Conservation (phyloP, 2,329 filamentous ascomycete species). For the Paraconiothyrium brasiliense region DNA sequence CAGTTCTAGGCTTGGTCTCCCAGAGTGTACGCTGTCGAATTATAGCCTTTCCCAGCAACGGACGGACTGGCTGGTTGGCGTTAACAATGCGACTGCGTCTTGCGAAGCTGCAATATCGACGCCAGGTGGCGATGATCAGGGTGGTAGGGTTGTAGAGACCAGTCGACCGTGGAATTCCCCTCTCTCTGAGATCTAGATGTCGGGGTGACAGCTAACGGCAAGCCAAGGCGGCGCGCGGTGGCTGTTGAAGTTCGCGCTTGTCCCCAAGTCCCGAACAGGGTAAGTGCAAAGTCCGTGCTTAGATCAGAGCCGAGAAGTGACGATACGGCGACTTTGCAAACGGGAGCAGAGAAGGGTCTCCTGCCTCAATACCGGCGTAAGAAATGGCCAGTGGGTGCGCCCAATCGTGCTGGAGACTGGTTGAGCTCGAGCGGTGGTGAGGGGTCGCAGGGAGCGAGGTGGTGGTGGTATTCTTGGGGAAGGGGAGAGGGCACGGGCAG, state of each 20-base stretch:
- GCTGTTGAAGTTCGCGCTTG: slow-evolving; percentile 1
- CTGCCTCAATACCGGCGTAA: not conserved
- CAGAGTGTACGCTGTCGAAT: not conserved
- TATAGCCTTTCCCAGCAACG: not conserved
- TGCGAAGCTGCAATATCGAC: not conserved
- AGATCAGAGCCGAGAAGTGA: slow-evolving; percentile 11
- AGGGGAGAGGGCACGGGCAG: slow-evolving; percentile 32
- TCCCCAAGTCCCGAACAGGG: not conserved
- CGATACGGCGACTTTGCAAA: slow-evolving; percentile 2
- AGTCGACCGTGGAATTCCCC: not conserved
- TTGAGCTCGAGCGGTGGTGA: not conserved
- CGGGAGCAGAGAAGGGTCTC: slow-evolving; percentile 4
- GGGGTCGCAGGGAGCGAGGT: slow-evolving; percentile 27
- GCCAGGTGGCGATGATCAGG: not conserved
- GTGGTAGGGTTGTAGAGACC: not conserved
- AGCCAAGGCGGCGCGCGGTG: not conserved
- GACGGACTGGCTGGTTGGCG: not conserved
- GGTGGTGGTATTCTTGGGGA: slow-evolving; percentile 40
- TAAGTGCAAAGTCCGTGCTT: slow-evolving; percentile 8
- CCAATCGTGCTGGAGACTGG: slow-evolving; percentile 23
- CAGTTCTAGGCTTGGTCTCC: not conserved
- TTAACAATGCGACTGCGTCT: not conserved
- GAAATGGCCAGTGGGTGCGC: slow-evolving; percentile 8
- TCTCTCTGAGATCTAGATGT: not conserved
- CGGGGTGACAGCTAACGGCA: slow-evolving; percentile 3